Conservation (phyloP, 371 early-diverging fungal genomes). For the Blakeslea trispora region DNA sequence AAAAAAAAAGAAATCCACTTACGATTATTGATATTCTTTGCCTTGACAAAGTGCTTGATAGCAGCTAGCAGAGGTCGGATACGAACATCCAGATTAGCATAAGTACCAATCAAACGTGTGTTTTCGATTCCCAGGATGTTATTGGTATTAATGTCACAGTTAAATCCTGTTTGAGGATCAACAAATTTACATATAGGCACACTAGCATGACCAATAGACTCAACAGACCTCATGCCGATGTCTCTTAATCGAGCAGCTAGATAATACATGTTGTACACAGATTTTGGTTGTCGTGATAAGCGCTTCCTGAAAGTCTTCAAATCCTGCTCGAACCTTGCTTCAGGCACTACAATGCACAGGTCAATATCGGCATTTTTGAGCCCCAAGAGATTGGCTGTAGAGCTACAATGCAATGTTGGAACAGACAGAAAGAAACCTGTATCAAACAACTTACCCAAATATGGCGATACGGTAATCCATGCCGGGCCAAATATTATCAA, state of each 20-base stretch:
- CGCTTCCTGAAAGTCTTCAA: constrained; percentile 3
- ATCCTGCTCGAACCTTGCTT: constrained; percentile 9
- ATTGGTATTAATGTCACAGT: constrained; percentile 62
- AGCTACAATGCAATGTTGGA: constrained; percentile 16
- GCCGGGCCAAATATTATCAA: constrained; percentile 22
- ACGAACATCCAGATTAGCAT: constrained; percentile 53
- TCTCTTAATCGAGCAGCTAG: constrained; percentile 17
- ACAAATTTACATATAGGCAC: constrained; percentile 74
- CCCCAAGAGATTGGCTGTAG: constrained; percentile 33
- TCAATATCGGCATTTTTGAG: constrained; percentile 37
- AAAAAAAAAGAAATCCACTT: constrained; percentile 1
- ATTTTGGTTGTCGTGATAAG: constrained; percentile 1
- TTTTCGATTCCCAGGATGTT: constrained; percentile 62
- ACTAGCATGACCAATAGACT: constrained; percentile 34
- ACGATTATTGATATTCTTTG: constrained; percentile 54
- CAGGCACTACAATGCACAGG: constrained; percentile 38
- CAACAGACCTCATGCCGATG: constrained; percentile 33
- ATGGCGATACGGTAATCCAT: constrained; percentile 17
- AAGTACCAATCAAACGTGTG: constrained; percentile 57
- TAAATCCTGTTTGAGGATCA: constrained; percentile 53
- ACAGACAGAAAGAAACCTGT: background rate
- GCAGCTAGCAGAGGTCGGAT: constrained; percentile 57
- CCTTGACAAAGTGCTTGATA: constrained; percentile 60
- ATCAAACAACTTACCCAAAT: constrained; percentile 29
- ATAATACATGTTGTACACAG: constrained; percentile 35